Percentiles rank a stretch among this genome's conserved stretches.
Evolutionary conservation across 805 yeast genomes (phyloP).

Genomic region (Candida railenensis): DNA sequence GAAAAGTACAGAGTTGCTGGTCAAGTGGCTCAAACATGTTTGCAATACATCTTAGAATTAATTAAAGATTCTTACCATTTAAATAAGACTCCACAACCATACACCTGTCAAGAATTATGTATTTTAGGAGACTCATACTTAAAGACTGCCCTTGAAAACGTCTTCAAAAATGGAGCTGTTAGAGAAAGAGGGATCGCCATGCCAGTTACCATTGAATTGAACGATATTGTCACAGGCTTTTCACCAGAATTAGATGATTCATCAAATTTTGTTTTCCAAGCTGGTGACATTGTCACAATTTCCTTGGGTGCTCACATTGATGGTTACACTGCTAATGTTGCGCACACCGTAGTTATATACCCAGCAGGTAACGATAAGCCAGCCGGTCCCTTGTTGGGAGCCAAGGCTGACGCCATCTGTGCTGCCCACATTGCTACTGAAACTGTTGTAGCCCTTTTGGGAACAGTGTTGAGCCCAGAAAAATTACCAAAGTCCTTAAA

Average conservation of each 20-base stretch:
- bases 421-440: slow-evolving; percentile 91
- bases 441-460: slow-evolving; percentile 75
- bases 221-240: slow-evolving; percentile 74
- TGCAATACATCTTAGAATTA: slow-evolving; percentile 61
- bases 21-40: slow-evolving; percentile 80
- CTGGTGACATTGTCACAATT: slow-evolving; percentile 86
- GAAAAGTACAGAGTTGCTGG: slow-evolving; percentile 90
- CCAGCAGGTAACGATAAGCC: slow-evolving; percentile 64
- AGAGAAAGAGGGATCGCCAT: slow-evolving; percentile 89
- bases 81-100: slow-evolving; percentile 41
- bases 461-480: slow-evolving; percentile 72
- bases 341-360: slow-evolving; percentile 84
- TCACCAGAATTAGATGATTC: slow-evolving; percentile 80
- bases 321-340: slow-evolving; percentile 85
- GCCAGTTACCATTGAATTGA: slow-evolving; percentile 88
- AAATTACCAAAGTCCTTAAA: slow-evolving; percentile 53
- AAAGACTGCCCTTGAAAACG: slow-evolving; percentile 54
- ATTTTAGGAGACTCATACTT: slow-evolving; percentile 77
- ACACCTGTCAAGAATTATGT: slow-evolving; percentile 71
- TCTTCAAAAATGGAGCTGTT: slow-evolving; percentile 58
- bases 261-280: slow-evolving; percentile 45
- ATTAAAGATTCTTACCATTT: slow-evolving; percentile 75
- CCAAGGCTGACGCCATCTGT: slow-evolving; percentile 83
- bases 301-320: slow-evolving; percentile 90
- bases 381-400: slow-evolving; percentile 77